Conservation (phyloP, 768 basidiomycete genomes). For the Amanita exitialis region DNA sequence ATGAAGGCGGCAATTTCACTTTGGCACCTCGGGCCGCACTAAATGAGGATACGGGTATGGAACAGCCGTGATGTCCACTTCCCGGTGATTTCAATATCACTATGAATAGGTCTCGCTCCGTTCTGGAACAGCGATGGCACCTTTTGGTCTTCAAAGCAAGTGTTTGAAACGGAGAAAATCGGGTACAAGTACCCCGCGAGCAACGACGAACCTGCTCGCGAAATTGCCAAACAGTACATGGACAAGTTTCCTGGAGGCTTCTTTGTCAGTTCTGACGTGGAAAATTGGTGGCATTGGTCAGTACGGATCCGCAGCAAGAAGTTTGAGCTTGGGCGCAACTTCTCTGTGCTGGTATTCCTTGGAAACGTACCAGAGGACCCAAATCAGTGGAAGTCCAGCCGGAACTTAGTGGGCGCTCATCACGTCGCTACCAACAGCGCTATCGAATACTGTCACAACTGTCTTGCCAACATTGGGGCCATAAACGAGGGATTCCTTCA, state of each 20-base stretch:
- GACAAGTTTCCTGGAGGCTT: not conserved
- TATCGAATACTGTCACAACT: constrained; percentile 29
- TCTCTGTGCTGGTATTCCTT: constrained; percentile 36
- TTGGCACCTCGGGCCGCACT: constrained; percentile 18
- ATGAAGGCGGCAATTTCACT: constrained; percentile 21
- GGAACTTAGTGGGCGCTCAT: constrained; percentile 31
- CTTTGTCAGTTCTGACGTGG: not conserved
- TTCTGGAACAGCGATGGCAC: constrained; percentile 29
- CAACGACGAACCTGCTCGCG: not conserved
- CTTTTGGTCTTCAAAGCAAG: constrained; percentile 29
- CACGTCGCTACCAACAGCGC: constrained; percentile 27
- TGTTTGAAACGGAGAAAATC: constrained; percentile 20
- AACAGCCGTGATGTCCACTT: not conserved
- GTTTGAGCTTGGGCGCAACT: constrained; percentile 31
- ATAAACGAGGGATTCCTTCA: constrained; percentile 35
- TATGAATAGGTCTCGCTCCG: constrained; percentile 31
- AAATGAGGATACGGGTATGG: constrained; percentile 18
- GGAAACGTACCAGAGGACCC: constrained; percentile 29
- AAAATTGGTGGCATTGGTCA: constrained; percentile 27
- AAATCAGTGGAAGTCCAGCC: constrained; percentile 23
- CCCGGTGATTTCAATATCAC: not conserved
- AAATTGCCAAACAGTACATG: not conserved
- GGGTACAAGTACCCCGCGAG: constrained; percentile 34
- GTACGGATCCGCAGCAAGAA: constrained; percentile 32
- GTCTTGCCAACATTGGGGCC: constrained; percentile 19